Base-by-base conservation (phyloP, 495 filamentous ascomycete species). In the Hyaloscypha finlandica region DNA sequence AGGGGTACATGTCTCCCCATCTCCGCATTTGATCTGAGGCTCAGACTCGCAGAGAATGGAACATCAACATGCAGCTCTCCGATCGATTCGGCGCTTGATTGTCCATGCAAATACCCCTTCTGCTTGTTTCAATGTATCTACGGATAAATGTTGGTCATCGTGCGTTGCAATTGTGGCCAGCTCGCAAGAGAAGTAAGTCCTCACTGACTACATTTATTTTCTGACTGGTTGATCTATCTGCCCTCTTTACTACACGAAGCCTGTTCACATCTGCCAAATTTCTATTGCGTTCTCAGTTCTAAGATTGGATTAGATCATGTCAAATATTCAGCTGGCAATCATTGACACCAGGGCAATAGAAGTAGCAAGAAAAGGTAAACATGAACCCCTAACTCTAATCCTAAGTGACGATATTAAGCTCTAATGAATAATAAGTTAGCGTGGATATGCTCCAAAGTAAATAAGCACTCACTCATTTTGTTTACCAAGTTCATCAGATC, bases 401-500 rank as follows among this genome's bases (percentile, higher is more conserved):
- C 25, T 25, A 25, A 25, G 25, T 25, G 25, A 2, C 1, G 25
- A 25, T 25, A 25, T 25, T 25, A 25, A 25, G 25, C 25, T 25
- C 1, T 25, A 25, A 25, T 25, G 25, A 25, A 25, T 25, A 25
- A 25, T 2, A 1, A 25, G 25, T 25, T 25, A 25, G 25, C 25
- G 25, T 25, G 25, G 25, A 25, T 25, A 25, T 25, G 25, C 25
- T 25, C 25, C 2, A 2, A 25, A 25, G 25, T 25, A 2, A 2
- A 25, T 25, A 25, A 25, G 25, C 25, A 25, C 25, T 25, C 25
- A 48, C 42, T 48, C 42, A 37, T 59, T 59, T 16, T 33, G 11
- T 2, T 59, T 71, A 8, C 68, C 68, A 20, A 55, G 61, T 11
- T 67, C 70, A 60, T 72, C 67, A 8, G 67, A 58, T 22, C 70